Evolutionary conservation across 495 filamentous ascomycete species (phyloP).

Genomic region (Podospora tetraspora): DNA sequence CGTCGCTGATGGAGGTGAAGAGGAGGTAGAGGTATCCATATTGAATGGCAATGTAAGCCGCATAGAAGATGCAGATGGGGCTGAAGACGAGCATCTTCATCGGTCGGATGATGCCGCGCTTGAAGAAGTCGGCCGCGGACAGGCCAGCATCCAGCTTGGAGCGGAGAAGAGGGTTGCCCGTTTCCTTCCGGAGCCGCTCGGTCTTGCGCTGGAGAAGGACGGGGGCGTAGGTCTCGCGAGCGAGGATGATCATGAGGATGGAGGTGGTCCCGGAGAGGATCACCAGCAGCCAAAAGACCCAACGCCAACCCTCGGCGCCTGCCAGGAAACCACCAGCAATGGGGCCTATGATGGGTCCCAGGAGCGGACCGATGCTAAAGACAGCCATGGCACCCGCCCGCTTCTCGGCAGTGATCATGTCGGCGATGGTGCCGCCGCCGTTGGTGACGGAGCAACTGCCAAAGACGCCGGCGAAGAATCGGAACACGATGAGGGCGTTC

Average conservation of each 20-base stretch:
- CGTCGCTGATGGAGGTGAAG: constrained; percentile 58
- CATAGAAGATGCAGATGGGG: constrained; percentile 61
- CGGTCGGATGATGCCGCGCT: constrained; percentile 44
- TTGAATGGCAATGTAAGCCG: constrained; percentile 64
- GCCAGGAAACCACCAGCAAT: constrained; percentile 50
- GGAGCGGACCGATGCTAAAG: constrained; percentile 45
- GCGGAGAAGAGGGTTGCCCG: constrained; percentile 37
- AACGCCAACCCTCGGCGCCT: constrained; percentile 54
- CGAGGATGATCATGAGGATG: constrained; percentile 41
- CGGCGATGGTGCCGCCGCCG: constrained; percentile 55
- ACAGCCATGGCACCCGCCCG: constrained; percentile 50
- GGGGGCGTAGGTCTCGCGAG: constrained; percentile 59
- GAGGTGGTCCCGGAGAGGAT: constrained; percentile 30
- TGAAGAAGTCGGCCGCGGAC: constrained; percentile 32
- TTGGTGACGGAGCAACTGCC: constrained; percentile 52
- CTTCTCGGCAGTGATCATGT: constrained; percentile 50
- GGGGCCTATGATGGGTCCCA: constrained; percentile 51
- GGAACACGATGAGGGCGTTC: constrained; percentile 55
- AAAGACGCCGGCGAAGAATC: constrained; percentile 58
- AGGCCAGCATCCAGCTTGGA: constrained; percentile 51
- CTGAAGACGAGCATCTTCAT: constrained; percentile 47
- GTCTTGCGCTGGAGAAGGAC: constrained; percentile 53
- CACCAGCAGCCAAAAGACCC: constrained; percentile 56
- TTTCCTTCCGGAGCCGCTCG: constrained; percentile 43
- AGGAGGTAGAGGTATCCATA: constrained; percentile 75